Evolutionary conservation across 345 rosid genomes (phyloP).

Genomic region (Boechera stricta): DNA sequence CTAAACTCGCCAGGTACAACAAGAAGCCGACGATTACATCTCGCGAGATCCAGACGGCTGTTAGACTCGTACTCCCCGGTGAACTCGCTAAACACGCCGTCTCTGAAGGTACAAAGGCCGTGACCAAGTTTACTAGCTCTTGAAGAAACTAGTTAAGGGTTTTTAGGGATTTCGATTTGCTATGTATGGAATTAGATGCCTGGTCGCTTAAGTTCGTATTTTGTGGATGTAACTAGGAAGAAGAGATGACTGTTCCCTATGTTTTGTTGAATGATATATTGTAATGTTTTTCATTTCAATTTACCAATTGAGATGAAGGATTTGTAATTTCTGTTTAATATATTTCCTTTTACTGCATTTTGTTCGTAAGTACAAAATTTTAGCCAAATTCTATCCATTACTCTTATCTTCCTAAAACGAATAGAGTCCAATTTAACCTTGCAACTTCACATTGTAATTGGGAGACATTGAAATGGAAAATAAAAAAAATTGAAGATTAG

Average conservation of each 20-base stretch:
- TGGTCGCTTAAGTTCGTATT: background rate
- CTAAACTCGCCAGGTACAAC: constrained; percentile 74
- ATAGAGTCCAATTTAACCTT: background rate
- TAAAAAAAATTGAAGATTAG: background rate
- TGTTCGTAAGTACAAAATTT: no score
- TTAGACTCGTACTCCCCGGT: constrained; percentile 69
- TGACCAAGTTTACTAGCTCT: constrained; percentile 70
- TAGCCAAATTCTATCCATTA: background rate
- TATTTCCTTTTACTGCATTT: background rate
- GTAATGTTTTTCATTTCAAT: background rate
- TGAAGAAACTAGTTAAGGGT: constrained; percentile 14
- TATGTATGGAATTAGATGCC: background rate
- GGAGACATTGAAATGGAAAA: background rate
- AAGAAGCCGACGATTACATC: constrained; percentile 78
- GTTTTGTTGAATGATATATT: background rate
- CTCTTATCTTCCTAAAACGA: background rate
- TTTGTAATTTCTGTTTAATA: background rate
- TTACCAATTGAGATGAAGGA: background rate
- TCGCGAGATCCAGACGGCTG: constrained; percentile 77
- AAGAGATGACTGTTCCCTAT: background rate
- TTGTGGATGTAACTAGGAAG: background rate
- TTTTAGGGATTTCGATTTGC: constrained; percentile 15
- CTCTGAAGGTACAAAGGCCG: constrained; percentile 80
- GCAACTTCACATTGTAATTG: no score
- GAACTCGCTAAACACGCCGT: constrained; percentile 79